Evolutionary conservation across 1,139 yeast species (phyloP), one percentile per base, ranked within the genome.

Genomic region (Suhomyces yuchorum): DNA sequence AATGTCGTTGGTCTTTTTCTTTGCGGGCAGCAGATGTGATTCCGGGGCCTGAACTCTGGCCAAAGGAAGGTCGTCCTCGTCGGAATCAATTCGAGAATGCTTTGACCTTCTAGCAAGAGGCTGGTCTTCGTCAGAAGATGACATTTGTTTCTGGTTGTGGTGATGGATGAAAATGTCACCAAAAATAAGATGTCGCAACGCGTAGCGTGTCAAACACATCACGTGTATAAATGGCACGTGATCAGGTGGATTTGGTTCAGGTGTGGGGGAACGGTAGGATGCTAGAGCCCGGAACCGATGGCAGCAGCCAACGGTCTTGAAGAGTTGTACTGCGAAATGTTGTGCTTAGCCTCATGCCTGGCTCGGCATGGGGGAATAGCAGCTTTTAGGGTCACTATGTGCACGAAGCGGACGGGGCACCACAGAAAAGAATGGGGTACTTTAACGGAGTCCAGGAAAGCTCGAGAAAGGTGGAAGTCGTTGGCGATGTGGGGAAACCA

Each of bases 11-110:
- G 41, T 46, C 5, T 42, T 14, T 5, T 30, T 18, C 19, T 17
- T 15, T 6, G 19, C 40, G 6, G 36, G 34, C 18, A 22, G 42
- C 24, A 24, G 44, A 4, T 35, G 28, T 20, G 20, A 32, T 15
- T 22, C 12, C 3, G 38, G 24, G 2, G 28, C 36, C 14, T 24
- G 4, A 41, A 49, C 44, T 20, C 39, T 33, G 15, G 56, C 42
- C 19, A 53, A 45, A 4, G 56, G 56, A 26, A 51, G 39, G 11
- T 54, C 55, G 38, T 53, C 56, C 23, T 51, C 55, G 26, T 51
- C 51, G 11, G 44, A 42, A 17, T 46, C 53, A 26, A 24, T 20
- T 39, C 30, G 36, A 33, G 22, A 23, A 11, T 30, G 47, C 18
- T 37, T 40, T 8, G 42, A 18, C 28, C 44, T 41, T 41, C 33